phyloP scores from a whole-genome alignment of 768 basidiomycete species.

The Piloderma croceum region DNA sequence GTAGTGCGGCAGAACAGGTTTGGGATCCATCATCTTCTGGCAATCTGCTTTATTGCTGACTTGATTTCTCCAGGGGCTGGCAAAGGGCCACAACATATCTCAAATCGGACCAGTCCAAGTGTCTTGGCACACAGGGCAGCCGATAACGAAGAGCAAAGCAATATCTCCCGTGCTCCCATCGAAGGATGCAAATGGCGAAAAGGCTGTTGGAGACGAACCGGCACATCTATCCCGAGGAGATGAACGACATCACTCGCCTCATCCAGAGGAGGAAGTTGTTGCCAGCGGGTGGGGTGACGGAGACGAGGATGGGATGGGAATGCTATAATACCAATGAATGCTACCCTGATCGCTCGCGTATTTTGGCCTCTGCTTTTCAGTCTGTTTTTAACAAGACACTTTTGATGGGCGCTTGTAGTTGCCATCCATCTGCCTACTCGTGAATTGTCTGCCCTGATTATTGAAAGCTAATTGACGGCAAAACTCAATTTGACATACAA shows the following conservation, averaged over 20 bases:
- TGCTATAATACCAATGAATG: conserved; percentile 37
- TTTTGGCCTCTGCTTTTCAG: too few relatives aligned
- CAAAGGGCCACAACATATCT: conserved; percentile 66
- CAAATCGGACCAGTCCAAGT: conserved; percentile 60
- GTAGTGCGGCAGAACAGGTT: conserved; percentile 75
- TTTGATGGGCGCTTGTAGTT: too few relatives aligned
- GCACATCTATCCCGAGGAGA: conserved; percentile 13
- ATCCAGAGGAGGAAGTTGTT: conserved; percentile 55
- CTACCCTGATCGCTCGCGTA: conserved; percentile 2
- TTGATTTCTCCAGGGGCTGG: conserved; percentile 47
- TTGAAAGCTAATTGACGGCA: too few relatives aligned
- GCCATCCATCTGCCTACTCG: too few relatives aligned
- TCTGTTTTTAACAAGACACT: too few relatives aligned
- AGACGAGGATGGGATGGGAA: conserved; percentile 72
- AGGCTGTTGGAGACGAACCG: conserved; percentile 14
- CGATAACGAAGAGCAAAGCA: too few relatives aligned
- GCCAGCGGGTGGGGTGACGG: conserved; percentile 67
- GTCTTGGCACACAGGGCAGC: conserved; percentile 52
- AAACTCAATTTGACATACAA: too few relatives aligned
- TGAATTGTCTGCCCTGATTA: too few relatives aligned
- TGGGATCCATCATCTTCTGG: conserved; percentile 10
- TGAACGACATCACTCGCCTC: conserved; percentile 29
- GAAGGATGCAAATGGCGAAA: conserved; percentile 15
- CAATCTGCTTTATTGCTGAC: conserved; percentile 8
- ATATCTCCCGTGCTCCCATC: too few relatives aligned